These are phyloP conservation scores for Cladophialophora yegresii DNA, from an alignment of 2,329 filamentous ascomycete genomes.

Conservation along the genomic window DNA sequence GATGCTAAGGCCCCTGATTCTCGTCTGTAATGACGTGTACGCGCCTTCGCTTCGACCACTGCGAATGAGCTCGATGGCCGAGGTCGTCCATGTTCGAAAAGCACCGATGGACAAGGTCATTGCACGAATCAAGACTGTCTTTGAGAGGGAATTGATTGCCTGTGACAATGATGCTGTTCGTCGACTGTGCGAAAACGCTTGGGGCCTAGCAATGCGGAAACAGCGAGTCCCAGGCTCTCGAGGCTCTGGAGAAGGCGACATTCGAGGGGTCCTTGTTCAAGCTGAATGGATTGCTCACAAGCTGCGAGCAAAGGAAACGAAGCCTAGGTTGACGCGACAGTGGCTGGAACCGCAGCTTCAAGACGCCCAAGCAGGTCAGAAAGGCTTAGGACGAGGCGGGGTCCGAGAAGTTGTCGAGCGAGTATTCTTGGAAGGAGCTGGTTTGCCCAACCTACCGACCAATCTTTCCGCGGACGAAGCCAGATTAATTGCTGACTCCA, in stretches of 20 bases:
- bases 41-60: conserved; percentile 83
- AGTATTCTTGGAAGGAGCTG: conserved; percentile 66
- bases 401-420: conserved; percentile 66
- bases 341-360: conserved; percentile 64
- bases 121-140: conserved; percentile 75
- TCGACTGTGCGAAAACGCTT: conserved; percentile 65
- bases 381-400: conserved; percentile 62
- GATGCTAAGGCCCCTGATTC: conserved; percentile 80
- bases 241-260: conserved; percentile 57
- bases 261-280: conserved; percentile 65
- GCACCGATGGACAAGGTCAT: conserved; percentile 85
- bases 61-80: conserved; percentile 79
- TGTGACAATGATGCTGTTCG: conserved; percentile 88
- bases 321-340: conserved; percentile 54
- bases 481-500: conserved; percentile 43
- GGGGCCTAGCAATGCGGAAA: conserved; percentile 63
- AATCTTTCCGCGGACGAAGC: conserved; percentile 42
- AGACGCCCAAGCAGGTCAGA: conserved; percentile 55
- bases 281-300: conserved; percentile 67
- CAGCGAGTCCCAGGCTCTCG: conserved; percentile 51
- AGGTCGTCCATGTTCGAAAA: conserved; percentile 88
- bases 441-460: conserved; percentile 57
- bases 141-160: conserved; percentile 82
- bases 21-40: conserved; percentile 98
- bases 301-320: conserved; percentile 48